Evolutionary conservation across 352 stramenopile genomes (phyloP), one percentile per base, ranked within the genome.

Genomic region (Aphanomyces astaci): DNA sequence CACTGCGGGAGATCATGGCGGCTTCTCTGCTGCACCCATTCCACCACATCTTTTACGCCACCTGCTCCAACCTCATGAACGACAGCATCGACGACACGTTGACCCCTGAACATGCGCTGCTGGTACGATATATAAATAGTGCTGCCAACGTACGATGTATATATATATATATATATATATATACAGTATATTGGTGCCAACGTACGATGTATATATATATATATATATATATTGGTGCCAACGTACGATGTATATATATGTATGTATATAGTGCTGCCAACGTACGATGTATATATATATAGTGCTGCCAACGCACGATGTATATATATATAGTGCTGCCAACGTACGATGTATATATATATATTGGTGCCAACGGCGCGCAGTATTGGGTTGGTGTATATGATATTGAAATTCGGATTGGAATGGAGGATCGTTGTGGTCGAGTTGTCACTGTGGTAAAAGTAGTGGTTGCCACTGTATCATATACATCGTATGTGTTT

Each of bases 21-120:
- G 71, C 73, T 3, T 72, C 74, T n/a, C 74, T 84, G 53, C 52
- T 92, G 30, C 83, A 90, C 43, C 70, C 76, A 45, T 77, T 72
- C 46, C 83, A 92, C 64, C 88, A 89, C 63, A 66, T 90, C 55
- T 70, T 88, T 27, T 92, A 89, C 75, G 87, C 79, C 78, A 81
- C 84, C 0, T 59, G 19, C 30, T 40, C 30, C 0, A 59, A 30
- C 24, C 33, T 59, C 5, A 59, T 59, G 51, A 17, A 36, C 1
- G 51, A 59, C 32, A 17, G 13, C 2, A 39, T 59, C 13, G 51
- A 59, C 30, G 51, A 59, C 7, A 39, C 25, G 5, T 19, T 59
- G 22, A 32, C 51, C 7, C 51, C 30, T 1, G 51, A 59, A 3
- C 17, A 59, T 36, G 51, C 25, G 5, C 30, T 59, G 51, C 22